phyloP scores from a whole-genome alignment of 2,329 filamentous ascomycete genomes.

The Clonostachys chloroleuca region DNA sequence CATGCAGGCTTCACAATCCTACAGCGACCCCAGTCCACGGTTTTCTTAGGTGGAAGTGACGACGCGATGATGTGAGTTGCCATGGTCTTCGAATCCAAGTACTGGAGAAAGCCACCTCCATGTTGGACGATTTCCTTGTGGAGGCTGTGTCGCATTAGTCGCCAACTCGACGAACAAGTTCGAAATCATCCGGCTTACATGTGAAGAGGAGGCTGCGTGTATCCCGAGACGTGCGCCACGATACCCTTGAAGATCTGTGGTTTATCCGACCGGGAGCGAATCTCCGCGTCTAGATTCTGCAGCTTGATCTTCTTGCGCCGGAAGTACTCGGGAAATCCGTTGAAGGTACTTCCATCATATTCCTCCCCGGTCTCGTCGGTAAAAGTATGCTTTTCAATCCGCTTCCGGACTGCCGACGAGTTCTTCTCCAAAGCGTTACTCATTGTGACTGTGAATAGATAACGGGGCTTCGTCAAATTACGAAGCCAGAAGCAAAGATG shows the following conservation, averaged over 20 bases:
- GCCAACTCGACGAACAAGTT: background rate
- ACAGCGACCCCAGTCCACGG: constrained; percentile 80
- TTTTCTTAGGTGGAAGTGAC: constrained; percentile 86
- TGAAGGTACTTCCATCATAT: constrained; percentile 82
- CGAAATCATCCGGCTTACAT: constrained; percentile 39
- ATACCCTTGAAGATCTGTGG: constrained; percentile 87
- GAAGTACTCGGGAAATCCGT: constrained; percentile 89
- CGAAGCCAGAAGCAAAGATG: too few relatives aligned
- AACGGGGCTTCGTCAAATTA: too few relatives aligned
- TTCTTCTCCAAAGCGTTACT: constrained; percentile 58
- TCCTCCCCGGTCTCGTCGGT: constrained; percentile 83
- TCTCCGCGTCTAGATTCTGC: constrained; percentile 84
- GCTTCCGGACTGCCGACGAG: constrained; percentile 56
- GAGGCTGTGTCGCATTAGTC: constrained; percentile 36
- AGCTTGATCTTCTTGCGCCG: constrained; percentile 95
- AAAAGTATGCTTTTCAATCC: constrained; percentile 66
- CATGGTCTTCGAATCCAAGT: constrained; percentile 89
- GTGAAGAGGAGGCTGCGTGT: constrained; percentile 89
- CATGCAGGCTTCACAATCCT: constrained; percentile 92
- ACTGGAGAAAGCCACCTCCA: constrained; percentile 94
- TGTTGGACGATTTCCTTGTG: constrained; percentile 84
- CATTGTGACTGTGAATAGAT: constrained; percentile 36
- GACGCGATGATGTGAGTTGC: constrained; percentile 96
- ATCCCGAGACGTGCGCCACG: constrained; percentile 89
- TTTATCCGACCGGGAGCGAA: constrained; percentile 66